These are phyloP conservation scores for Rhododendron henanense DNA, from an alignment of 148 eudicot genomes.

Conservation along the genomic window DNA sequence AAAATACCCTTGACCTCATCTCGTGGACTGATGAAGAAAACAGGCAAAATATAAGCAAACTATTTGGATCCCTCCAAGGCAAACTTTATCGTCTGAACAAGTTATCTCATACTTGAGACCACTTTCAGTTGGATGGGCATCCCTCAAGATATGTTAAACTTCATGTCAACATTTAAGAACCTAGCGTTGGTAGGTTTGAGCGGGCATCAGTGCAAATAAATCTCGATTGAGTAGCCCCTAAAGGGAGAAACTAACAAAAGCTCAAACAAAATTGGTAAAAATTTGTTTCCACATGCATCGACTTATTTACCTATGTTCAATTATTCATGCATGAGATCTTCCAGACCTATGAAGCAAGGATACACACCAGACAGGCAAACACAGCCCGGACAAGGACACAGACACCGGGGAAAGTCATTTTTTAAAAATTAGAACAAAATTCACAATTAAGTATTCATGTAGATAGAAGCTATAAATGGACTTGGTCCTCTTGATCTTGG, in stretches of 20 bases:
- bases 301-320: background rate
- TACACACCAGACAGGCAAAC: background rate
- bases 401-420: background rate
- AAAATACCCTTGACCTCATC: background rate
- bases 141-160: background rate
- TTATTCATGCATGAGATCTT: background rate
- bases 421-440: background rate
- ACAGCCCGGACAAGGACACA: background rate
- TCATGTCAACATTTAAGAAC: background rate
- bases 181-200: background rate
- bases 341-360: background rate
- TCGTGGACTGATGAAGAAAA: background rate
- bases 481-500: background rate
- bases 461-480: background rate
- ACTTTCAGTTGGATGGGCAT: background rate
- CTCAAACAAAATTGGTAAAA: background rate
- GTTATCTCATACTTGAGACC: background rate
- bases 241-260: background rate
- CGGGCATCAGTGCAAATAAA: background rate
- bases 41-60: background rate
- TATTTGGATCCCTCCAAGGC: background rate
- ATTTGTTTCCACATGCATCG: background rate
- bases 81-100: background rate
- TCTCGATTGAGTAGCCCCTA: background rate
- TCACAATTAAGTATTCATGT: no score